A percentile compares a stretch with the other conserved stretches of the same genome.
phyloP scores from a whole-genome alignment of 345 rosid genomes.

The Raphanus sativus region DNA sequence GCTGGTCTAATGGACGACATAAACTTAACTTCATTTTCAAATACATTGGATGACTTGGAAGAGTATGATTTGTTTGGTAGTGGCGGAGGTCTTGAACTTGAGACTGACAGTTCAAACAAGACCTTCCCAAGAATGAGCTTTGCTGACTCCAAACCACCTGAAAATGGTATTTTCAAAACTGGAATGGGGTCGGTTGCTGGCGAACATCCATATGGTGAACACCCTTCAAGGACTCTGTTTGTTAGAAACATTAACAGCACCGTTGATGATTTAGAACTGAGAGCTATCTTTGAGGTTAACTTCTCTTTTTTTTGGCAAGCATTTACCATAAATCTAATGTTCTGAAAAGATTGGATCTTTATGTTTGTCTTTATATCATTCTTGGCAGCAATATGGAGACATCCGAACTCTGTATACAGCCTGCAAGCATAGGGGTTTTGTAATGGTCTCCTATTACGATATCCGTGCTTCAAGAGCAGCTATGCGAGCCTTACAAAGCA shows the following conservation, averaged over 20 bases:
- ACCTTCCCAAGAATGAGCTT: slow-evolving; percentile 46
- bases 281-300: slow-evolving; percentile 66
- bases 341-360: slow-evolving; percentile 8
- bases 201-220: slow-evolving; percentile 80
- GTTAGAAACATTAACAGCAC: slow-evolving; percentile 76
- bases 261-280: slow-evolving; percentile 65
- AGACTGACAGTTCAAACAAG: slow-evolving; percentile 45
- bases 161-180: slow-evolving; percentile 51
- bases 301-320: not conserved
- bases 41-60: slow-evolving; percentile 60
- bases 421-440: slow-evolving; percentile 79
- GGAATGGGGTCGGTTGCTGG: slow-evolving; percentile 66
- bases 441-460: slow-evolving; percentile 80
- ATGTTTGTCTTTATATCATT: slow-evolving; percentile 2
- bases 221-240: slow-evolving; percentile 78
- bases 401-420: slow-evolving; percentile 75
- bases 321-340: not conserved
- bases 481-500: slow-evolving; percentile 68
- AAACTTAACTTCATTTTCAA: slow-evolving; percentile 55
- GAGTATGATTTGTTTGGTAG: slow-evolving; percentile 72
- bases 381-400: slow-evolving; percentile 66
- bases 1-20: slow-evolving; percentile 72
- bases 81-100: slow-evolving; percentile 79
- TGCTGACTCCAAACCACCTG: slow-evolving; percentile 47
- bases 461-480: slow-evolving; percentile 81